phyloP scores from a whole-genome alignment of 2,329 filamentous ascomycete species.

The Xylariaceae sp. region DNA sequence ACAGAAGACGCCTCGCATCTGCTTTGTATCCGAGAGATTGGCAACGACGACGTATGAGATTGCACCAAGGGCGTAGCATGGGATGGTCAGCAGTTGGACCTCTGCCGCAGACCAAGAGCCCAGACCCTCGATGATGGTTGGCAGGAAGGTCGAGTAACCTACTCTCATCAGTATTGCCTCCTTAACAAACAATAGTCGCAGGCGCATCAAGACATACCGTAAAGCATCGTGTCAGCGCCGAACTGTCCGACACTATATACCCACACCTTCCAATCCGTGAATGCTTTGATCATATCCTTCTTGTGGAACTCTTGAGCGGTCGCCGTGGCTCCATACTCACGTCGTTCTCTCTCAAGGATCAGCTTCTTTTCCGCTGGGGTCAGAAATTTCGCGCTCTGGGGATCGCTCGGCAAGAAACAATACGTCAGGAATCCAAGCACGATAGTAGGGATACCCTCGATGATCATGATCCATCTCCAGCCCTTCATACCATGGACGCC shows the following conservation, averaged over 20 bases:
- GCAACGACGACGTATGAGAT: conserved; percentile 62
- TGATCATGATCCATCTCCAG: conserved; percentile 69
- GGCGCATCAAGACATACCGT: conserved; percentile 38
- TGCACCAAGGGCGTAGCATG: conserved; percentile 69
- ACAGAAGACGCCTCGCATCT: conserved; percentile 60
- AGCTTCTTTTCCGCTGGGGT: conserved; percentile 52
- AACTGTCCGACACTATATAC: conserved; percentile 65
- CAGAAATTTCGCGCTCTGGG: conserved; percentile 57
- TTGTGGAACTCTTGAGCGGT: conserved; percentile 45
- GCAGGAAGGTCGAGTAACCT: conserved; percentile 72
- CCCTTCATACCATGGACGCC: conserved; percentile 58
- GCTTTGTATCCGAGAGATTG: conserved; percentile 60
- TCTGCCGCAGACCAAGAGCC: conserved; percentile 58
- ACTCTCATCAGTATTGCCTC: conserved; percentile 2
- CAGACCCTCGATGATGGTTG: conserved; percentile 69
- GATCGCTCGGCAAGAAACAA: conserved; percentile 56
- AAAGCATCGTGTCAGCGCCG: conserved; percentile 69
- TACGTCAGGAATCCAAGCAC: conserved; percentile 51
- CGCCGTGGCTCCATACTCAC: conserved; percentile 45
- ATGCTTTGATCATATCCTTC: conserved; percentile 59
- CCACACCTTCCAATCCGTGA: conserved; percentile 73
- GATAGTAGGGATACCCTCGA: conserved; percentile 44
- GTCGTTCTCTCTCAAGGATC: conserved; percentile 35
- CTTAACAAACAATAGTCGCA: background rate
- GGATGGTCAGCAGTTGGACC: conserved; percentile 72